Conservation (phyloP, 2,329 filamentous ascomycete species). For the Calonectria hongkongensis region DNA sequence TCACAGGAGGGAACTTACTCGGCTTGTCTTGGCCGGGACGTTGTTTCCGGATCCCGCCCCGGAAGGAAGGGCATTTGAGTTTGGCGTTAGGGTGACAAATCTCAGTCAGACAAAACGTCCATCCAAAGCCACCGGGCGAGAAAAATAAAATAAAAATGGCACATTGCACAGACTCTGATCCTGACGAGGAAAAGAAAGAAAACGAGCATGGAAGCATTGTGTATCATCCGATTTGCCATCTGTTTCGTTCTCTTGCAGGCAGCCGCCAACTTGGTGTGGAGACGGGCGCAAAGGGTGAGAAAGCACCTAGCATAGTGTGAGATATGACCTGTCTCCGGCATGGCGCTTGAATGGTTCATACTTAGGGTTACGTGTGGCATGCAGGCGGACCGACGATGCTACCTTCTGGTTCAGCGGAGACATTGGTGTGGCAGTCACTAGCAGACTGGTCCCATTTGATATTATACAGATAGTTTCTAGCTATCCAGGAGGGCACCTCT, state of each 20-base stretch:
- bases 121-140: background rate
- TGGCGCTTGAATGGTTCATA: constrained; percentile 6
- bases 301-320: background rate
- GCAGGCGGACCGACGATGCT: constrained; percentile 15
- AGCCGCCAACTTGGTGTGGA: background rate
- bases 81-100: background rate
- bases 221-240: background rate
- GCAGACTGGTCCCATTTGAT: background rate
- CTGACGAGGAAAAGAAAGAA: background rate
- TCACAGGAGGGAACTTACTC: too few relatives aligned
- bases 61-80: background rate
- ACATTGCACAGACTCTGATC: background rate
- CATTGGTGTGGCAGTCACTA: constrained; percentile 9
- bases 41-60: background rate
- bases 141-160: background rate
- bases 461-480: constrained; percentile 1
- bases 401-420: constrained; percentile 14
- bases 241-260: background rate
- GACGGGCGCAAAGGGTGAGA: background rate
- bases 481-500: background rate
- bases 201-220: background rate
- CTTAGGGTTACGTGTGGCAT: constrained; percentile 15
- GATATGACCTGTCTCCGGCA: constrained; percentile 16
- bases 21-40: too few relatives aligned
- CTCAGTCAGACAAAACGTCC: background rate